Percentiles rank a stretch among this genome's conserved stretches.
Conservation (phyloP, 2,329 filamentous ascomycete genomes). For the Curvularia sp. region DNA sequence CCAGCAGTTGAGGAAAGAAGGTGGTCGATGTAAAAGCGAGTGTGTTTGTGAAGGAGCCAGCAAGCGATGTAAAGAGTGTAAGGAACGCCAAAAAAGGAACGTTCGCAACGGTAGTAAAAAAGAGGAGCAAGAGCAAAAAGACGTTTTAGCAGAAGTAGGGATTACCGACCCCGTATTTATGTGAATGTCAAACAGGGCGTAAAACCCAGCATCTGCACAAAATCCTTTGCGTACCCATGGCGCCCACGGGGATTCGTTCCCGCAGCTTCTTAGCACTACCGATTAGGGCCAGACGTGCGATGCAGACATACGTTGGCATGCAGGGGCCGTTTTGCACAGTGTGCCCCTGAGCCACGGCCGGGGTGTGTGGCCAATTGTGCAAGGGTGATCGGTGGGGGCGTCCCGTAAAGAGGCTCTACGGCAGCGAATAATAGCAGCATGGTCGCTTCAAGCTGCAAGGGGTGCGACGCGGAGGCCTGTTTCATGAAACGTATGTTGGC, state of each 20-base stretch:
- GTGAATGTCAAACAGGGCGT: slow-evolving; percentile 28
- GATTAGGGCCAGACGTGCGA: slow-evolving; percentile 22
- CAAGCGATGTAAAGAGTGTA: slow-evolving; percentile 4
- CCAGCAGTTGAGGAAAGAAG: slow-evolving; percentile 39
- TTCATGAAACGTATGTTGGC: slow-evolving; percentile 36
- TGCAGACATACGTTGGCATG: slow-evolving; percentile 23
- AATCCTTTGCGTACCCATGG: slow-evolving; percentile 27
- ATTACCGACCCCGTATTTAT: slow-evolving; percentile 21
- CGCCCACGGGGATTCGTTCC: slow-evolving; percentile 29
- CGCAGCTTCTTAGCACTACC: slow-evolving; percentile 10
- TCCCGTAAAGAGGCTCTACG: slow-evolving; percentile 6
- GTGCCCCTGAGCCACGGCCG: slow-evolving; percentile 36
- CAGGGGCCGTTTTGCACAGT: slow-evolving; percentile 27
- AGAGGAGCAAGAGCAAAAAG: slow-evolving; percentile 5
- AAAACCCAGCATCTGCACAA: slow-evolving; percentile 23
- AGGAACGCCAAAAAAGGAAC: neutral
- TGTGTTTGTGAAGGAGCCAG: neutral
- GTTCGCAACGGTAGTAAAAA: slow-evolving; percentile 2
- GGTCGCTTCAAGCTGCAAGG: slow-evolving; percentile 31
- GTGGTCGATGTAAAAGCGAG: slow-evolving; percentile 16
- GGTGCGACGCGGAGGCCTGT: slow-evolving; percentile 24
- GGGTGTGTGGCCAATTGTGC: slow-evolving; percentile 34
- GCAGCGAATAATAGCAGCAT: slow-evolving; percentile 30
- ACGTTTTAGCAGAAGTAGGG: slow-evolving; percentile 8
- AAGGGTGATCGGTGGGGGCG: slow-evolving; percentile 24